These are phyloP conservation scores for Paramecium sonneborni DNA, from an alignment of 73 alveolate species.

Conservation along the genomic window DNA sequence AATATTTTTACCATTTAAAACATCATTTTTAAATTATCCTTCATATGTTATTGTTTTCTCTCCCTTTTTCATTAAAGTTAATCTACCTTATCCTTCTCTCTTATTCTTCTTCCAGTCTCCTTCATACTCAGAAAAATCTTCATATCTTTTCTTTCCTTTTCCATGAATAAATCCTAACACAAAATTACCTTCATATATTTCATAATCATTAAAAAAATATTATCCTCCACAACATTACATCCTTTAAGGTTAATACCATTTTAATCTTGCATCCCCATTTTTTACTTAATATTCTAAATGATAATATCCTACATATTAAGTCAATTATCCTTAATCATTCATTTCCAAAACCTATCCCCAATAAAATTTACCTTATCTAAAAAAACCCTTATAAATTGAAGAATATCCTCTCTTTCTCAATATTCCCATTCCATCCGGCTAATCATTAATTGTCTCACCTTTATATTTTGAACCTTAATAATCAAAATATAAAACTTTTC, in stretches of 20 bases:
- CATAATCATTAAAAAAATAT: background rate
- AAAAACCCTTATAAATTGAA: background rate
- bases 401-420: background rate
- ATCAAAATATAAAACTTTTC: background rate
- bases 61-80: constrained; percentile 42
- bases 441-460: background rate
- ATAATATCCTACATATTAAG: background rate
- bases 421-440: background rate
- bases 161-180: constrained; percentile 47
- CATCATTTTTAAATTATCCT: background rate
- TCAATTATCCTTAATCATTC: background rate
- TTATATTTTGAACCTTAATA: background rate
- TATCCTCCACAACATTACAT: background rate
- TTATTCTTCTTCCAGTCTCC: constrained; percentile 64
- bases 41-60: background rate
- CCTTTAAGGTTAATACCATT: background rate
- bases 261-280: background rate
- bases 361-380: background rate
- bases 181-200: background rate
- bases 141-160: constrained; percentile 55
- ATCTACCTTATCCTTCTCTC: constrained; percentile 53
- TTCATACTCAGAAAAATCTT: constrained; percentile 61
- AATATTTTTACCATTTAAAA: background rate
- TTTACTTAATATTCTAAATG: background rate
- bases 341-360: background rate